phyloP scores from a whole-genome alignment of 1,284 basidiomycete species.

The Abortiporus biennis region DNA sequence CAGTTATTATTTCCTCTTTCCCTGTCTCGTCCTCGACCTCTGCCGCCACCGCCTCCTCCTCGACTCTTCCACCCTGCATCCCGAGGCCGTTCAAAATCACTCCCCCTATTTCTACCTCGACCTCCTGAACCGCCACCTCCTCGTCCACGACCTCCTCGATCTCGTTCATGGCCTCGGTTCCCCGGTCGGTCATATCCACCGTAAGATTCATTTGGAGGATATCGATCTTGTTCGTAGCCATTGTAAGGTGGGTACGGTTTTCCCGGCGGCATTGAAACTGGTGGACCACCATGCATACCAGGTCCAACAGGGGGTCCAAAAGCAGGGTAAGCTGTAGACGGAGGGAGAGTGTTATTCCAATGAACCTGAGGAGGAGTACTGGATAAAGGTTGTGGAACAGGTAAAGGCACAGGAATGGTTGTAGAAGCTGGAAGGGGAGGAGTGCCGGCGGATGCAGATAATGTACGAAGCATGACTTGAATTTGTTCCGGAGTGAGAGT shows the following conservation, averaged over 20 bases:
- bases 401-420: conserved; percentile 1
- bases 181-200: conserved; percentile 21
- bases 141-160: conserved; percentile 8
- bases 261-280: conserved; percentile 8
- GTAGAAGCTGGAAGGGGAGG: background rate
- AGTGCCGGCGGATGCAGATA: conserved; percentile 24
- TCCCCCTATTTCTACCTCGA: conserved; percentile 3
- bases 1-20: background rate
- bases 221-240: background rate
- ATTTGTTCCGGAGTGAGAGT: conserved; percentile 59
- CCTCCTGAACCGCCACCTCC: conserved; percentile 14
- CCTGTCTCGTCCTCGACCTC: background rate
- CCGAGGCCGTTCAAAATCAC: conserved; percentile 31
- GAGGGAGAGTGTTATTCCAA: conserved; percentile 9
- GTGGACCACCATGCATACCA: conserved; percentile 4
- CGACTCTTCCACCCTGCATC: conserved; percentile 51
- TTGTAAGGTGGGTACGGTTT: background rate
- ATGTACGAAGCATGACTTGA: conserved; percentile 44
- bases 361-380: conserved; percentile 5
- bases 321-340: conserved; percentile 8
- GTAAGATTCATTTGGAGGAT: conserved; percentile 17
- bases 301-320: conserved; percentile 9
- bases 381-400: conserved; percentile 14
- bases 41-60: conserved; percentile 19
- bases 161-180: conserved; percentile 16